These are phyloP conservation scores for Diaporthe vexans DNA, from an alignment of 2,329 filamentous ascomycete species.

Conservation along the genomic window DNA sequence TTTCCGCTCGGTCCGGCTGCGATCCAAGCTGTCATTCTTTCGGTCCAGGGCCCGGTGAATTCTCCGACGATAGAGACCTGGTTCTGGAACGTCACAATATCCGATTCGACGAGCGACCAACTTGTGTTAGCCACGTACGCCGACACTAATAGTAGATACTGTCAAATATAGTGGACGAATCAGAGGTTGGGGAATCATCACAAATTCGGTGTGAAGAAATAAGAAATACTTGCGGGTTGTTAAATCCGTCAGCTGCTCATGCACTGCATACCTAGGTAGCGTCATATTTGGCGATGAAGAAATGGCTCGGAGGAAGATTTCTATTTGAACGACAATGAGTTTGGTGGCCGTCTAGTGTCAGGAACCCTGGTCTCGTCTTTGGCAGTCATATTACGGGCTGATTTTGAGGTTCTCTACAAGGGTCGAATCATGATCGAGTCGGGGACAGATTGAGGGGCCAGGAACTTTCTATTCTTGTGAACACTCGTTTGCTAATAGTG, in stretches of 20 bases:
- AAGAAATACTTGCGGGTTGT: conserved; percentile 96
- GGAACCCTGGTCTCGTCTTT: neutral
- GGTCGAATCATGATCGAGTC: neutral
- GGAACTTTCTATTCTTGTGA: neutral
- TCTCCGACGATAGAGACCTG: conserved; percentile 13
- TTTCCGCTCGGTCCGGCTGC: conserved; percentile 10
- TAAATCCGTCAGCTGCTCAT: conserved; percentile 83
- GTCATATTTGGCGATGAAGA: conserved; percentile 74
- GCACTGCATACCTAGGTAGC: too few species aligned
- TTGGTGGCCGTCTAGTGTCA: neutral
- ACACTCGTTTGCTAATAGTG: neutral
- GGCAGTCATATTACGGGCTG: neutral
- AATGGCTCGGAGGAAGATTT: conserved; percentile 97
- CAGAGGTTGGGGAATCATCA: conserved; percentile 75
- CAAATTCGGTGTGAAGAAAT: conserved; percentile 99
- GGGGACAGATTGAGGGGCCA: neutral
- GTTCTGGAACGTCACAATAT: conserved; percentile 16
- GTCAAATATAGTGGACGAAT: neutral
- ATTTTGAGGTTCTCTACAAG: neutral
- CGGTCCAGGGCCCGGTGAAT: conserved; percentile 7
- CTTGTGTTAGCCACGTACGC: neutral
- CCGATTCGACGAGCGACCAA: conserved; percentile 9
- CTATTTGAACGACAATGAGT: conserved; percentile 81
- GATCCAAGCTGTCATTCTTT: conserved; percentile 16
- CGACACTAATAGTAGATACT: conserved; percentile 5